A percentile compares a stretch with the other conserved stretches of the same genome.
phyloP scores from a whole-genome alignment of 768 basidiomycete species.

The Trichaptum fuscoviolaceum region DNA sequence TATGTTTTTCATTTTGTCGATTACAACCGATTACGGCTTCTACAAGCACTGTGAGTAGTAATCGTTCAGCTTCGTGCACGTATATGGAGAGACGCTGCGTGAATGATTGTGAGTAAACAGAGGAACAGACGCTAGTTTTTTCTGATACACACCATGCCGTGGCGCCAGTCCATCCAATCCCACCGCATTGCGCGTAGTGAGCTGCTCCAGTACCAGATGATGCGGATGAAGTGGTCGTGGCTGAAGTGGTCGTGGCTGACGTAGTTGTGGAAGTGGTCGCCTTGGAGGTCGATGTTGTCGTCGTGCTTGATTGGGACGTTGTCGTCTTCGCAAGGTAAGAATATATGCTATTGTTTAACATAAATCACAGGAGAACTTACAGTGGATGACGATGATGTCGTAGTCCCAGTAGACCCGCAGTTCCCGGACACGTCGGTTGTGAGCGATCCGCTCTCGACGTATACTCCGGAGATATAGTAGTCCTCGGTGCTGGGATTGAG shows the following conservation, averaged over 20 bases:
- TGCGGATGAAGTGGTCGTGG: slow-evolving; percentile 27
- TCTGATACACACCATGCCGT: too few species aligned
- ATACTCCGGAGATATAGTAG: slow-evolving; percentile 57
- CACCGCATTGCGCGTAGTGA: slow-evolving; percentile 51
- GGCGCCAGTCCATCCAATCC: slow-evolving; percentile 24
- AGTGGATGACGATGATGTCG: slow-evolving; percentile 9
- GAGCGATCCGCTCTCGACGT: slow-evolving; percentile 52
- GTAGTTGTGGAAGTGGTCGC: slow-evolving; percentile 20
- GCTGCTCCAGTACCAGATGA: slow-evolving; percentile 34
- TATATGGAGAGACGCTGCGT: neutral
- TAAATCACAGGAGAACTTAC: slow-evolving; percentile 6
- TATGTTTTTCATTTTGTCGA: too few species aligned
- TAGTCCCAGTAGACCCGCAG: slow-evolving; percentile 19
- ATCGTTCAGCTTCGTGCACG: neutral
- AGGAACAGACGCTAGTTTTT: neutral
- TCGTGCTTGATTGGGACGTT: slow-evolving; percentile 15
- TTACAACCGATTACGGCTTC: neutral
- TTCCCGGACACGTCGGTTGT: slow-evolving; percentile 43
- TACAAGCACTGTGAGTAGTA: slow-evolving; percentile 19
- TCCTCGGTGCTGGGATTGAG: slow-evolving; percentile 45
- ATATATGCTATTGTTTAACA: neutral
- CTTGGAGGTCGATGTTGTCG: slow-evolving; percentile 21
- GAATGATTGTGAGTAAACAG: neutral
- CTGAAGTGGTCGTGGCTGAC: slow-evolving; percentile 18
- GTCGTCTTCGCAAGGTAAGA: slow-evolving; percentile 13